These are phyloP conservation scores for Chrysoporthe puriensis DNA, from an alignment of 2,329 filamentous ascomycete species.

Conservation along the genomic window DNA sequence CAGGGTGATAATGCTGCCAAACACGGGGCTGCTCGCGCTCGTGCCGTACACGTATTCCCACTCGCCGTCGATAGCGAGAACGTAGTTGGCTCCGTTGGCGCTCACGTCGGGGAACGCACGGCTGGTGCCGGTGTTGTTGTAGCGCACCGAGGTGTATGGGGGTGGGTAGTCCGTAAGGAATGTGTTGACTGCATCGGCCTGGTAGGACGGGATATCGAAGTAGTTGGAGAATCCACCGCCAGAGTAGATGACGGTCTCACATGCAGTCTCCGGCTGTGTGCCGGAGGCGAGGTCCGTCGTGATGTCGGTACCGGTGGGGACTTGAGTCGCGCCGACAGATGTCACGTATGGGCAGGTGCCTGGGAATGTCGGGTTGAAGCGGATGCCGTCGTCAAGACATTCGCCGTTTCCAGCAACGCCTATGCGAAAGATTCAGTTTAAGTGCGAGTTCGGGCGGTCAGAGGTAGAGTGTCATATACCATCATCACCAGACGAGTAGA, in stretches of 20 bases:
- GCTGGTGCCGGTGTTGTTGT: slow-evolving; percentile 26
- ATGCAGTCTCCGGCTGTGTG: slow-evolving; percentile 26
- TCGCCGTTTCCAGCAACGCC: slow-evolving; percentile 40
- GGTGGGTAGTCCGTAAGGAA: slow-evolving; percentile 25
- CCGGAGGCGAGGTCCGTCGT: slow-evolving; percentile 19
- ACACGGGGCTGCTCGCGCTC: slow-evolving; percentile 23
- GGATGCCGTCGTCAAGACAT: slow-evolving; percentile 39
- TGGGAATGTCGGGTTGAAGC: slow-evolving; percentile 49
- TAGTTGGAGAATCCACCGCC: slow-evolving; percentile 29
- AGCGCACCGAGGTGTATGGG: slow-evolving; percentile 19
- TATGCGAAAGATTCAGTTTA: slow-evolving; percentile 7
- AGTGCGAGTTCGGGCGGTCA: background rate
- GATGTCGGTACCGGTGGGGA: slow-evolving; percentile 27
- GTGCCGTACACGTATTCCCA: slow-evolving; percentile 26
- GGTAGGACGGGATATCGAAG: slow-evolving; percentile 26
- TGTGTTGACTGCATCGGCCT: slow-evolving; percentile 23
- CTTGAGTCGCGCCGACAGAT: slow-evolving; percentile 41
- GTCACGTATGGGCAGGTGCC: slow-evolving; percentile 52
- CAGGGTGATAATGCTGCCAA: slow-evolving; percentile 25
- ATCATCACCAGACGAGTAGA: slow-evolving; percentile 43
- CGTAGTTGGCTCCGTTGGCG: slow-evolving; percentile 27
- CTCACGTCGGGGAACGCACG: slow-evolving; percentile 27
- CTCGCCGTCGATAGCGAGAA: slow-evolving; percentile 23
- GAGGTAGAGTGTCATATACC: background rate
- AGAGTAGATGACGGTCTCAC: slow-evolving; percentile 26